Percentiles rank a stretch among this genome's conserved stretches.
Conservation (phyloP, 768 basidiomycete genomes). For the Neoboletus brunneissimus region DNA sequence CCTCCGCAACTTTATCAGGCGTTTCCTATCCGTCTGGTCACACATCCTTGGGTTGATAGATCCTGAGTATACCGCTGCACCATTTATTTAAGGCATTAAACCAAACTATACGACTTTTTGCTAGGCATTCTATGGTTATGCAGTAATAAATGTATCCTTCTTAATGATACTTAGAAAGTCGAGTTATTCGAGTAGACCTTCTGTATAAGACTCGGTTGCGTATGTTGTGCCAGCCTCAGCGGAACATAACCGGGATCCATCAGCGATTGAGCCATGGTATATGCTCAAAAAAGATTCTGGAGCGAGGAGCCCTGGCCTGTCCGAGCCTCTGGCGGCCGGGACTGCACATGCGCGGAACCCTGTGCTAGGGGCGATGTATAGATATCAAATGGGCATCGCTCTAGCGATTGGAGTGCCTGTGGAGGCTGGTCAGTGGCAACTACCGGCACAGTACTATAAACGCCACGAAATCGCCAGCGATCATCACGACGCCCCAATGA, state of each 20-base stretch:
- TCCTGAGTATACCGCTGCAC: slow-evolving; percentile 15
- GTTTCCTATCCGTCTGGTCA: slow-evolving; percentile 60
- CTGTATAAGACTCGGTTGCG: background rate
- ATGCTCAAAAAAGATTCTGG: background rate
- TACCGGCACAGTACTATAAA: background rate
- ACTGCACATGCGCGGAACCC: background rate
- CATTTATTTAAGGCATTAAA: slow-evolving; percentile 20
- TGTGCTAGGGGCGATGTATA: background rate
- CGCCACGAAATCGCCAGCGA: background rate
- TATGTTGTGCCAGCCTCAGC: background rate
- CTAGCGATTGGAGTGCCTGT: background rate
- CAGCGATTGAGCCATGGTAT: background rate
- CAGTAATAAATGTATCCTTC: background rate
- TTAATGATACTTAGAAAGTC: slow-evolving; percentile 10
- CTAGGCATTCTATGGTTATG: slow-evolving; percentile 1
- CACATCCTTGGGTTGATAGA: slow-evolving; percentile 48
- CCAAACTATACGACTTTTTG: slow-evolving; percentile 6
- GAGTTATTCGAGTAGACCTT: background rate
- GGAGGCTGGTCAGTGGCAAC: background rate
- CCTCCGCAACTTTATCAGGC: slow-evolving; percentile 42
- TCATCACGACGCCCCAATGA: slow-evolving; percentile 16
- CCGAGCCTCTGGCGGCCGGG: background rate
- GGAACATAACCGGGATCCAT: background rate
- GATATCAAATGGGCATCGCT: background rate
- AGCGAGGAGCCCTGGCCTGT: background rate